phyloP scores from a whole-genome alignment of 345 rosid species.

The Melastoma malabathricum region DNA sequence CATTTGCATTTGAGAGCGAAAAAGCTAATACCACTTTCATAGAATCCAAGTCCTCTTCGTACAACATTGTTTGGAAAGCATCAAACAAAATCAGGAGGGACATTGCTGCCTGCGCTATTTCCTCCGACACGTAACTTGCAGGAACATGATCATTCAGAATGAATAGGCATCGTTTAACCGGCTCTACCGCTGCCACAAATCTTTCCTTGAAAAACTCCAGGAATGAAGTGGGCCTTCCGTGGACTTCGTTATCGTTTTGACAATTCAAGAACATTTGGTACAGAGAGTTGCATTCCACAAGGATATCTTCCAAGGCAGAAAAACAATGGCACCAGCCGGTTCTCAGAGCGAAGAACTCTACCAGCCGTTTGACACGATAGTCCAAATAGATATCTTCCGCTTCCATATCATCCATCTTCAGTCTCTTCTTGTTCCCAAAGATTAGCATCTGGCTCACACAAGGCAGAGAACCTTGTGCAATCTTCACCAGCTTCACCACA shows the following conservation, averaged over 20 bases:
- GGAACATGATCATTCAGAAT: constrained; percentile 22
- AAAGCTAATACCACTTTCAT: constrained; percentile 13
- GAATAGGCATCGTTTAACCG: constrained; percentile 12
- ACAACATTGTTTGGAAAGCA: constrained; percentile 11
- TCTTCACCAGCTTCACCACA: constrained; percentile 23
- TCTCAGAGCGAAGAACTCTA: constrained; percentile 10
- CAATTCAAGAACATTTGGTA: constrained; percentile 16
- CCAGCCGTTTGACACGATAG: constrained; percentile 21
- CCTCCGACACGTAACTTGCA: constrained; percentile 8
- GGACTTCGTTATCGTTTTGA: constrained; percentile 6
- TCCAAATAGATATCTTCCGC: constrained; percentile 27
- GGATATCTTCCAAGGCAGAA: constrained; percentile 13
- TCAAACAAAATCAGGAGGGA: constrained; percentile 12
- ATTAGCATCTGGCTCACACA: constrained; percentile 22
- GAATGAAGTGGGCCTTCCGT: constrained; percentile 11
- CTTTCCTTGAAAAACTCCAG: constrained; percentile 12
- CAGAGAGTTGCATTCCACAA: constrained; percentile 12
- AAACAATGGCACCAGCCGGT: constrained; percentile 19
- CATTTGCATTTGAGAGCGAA: constrained; percentile 3
- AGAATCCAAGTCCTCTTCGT: constrained; percentile 9
- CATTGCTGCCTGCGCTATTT: constrained; percentile 6
- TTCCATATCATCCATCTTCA: constrained; percentile 14
- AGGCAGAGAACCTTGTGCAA: constrained; percentile 8
- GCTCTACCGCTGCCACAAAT: constrained; percentile 2
- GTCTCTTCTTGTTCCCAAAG: constrained; percentile 30